phyloP scores from a whole-genome alignment of 2,329 filamentous ascomycete species.

The Furcasterigmium furcatum region DNA sequence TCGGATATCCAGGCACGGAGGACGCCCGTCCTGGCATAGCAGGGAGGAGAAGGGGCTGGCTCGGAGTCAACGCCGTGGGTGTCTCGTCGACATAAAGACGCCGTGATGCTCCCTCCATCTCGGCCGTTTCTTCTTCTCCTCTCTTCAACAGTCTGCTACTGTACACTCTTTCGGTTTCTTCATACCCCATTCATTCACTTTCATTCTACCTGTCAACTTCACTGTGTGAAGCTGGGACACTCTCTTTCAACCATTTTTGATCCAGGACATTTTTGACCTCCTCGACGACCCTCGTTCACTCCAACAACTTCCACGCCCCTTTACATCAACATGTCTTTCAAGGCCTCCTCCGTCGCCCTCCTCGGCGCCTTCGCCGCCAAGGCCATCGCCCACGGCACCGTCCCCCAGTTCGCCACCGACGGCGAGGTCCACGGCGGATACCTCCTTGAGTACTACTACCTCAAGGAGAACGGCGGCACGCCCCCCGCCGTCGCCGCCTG shows the following conservation, averaged over 20 bases:
- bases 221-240: slow-evolving; percentile 5
- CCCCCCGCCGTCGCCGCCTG: slow-evolving; percentile 28
- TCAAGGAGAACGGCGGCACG: slow-evolving; percentile 9
- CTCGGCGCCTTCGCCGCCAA: slow-evolving; percentile 11
- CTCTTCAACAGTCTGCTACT: slow-evolving; percentile 2
- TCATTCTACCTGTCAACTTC: slow-evolving; percentile 4
- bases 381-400: slow-evolving; percentile 12
- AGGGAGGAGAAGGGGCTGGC: too few species aligned
- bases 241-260: slow-evolving; percentile 1
- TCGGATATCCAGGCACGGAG: too few species aligned
- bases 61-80: too few species aligned
- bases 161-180: slow-evolving; percentile 3
- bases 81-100: not conserved
- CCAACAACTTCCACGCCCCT: not conserved
- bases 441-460: slow-evolving; percentile 17
- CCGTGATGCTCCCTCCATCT: not conserved
- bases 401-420: slow-evolving; percentile 8
- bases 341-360: slow-evolving; percentile 9
- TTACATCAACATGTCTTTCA: not conserved
- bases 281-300: not conserved
- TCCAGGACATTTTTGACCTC: not conserved
- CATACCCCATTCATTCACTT: slow-evolving; percentile 2
- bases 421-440: slow-evolving; percentile 11
- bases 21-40: too few species aligned
- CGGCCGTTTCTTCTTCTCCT: not conserved